Evolutionary conservation across 257 asterid species (phyloP).

Genomic region (Ophiorrhiza pumila): DNA sequence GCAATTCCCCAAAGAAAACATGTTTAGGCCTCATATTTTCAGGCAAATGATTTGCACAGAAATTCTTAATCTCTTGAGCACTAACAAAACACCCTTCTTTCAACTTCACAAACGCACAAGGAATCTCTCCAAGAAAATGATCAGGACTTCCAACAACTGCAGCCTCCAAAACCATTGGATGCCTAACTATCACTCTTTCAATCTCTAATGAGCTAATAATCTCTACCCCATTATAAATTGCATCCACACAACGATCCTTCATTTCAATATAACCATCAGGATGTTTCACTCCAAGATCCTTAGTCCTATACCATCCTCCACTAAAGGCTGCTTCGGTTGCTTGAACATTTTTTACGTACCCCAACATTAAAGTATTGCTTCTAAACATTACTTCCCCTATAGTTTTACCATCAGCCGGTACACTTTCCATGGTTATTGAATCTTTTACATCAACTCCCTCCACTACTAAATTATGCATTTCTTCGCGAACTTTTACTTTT

Average conservation of each 20-base stretch:
- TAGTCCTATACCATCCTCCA: slow-evolving; percentile 76
- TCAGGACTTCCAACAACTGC: slow-evolving; percentile 72
- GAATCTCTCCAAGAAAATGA: slow-evolving; percentile 58
- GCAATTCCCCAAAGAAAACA: slow-evolving; percentile 60
- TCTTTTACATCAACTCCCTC: slow-evolving; percentile 57
- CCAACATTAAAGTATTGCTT: slow-evolving; percentile 62
- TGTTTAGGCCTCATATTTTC: slow-evolving; percentile 53
- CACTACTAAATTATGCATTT: slow-evolving; percentile 41
- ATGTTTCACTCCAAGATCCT: slow-evolving; percentile 59
- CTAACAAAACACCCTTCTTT: slow-evolving; percentile 37
- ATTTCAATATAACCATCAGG: slow-evolving; percentile 46
- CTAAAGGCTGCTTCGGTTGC: slow-evolving; percentile 49
- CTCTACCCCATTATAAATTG: slow-evolving; percentile 47
- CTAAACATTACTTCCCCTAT: slow-evolving; percentile 68
- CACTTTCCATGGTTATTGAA: slow-evolving; percentile 53
- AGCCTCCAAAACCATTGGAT: slow-evolving; percentile 56
- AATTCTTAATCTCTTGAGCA: slow-evolving; percentile 41
- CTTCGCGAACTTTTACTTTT: slow-evolving; percentile 40
- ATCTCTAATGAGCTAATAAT: slow-evolving; percentile 55
- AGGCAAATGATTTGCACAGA: slow-evolving; percentile 45
- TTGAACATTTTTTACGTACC: slow-evolving; percentile 44
- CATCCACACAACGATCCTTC: slow-evolving; percentile 56
- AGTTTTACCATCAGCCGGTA: slow-evolving; percentile 51
- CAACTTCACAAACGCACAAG: slow-evolving; percentile 70
- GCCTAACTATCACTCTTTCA: slow-evolving; percentile 42